Evolutionary conservation across 495 filamentous ascomycete species (phyloP).

Genomic region (Lepraria neglecta): DNA sequence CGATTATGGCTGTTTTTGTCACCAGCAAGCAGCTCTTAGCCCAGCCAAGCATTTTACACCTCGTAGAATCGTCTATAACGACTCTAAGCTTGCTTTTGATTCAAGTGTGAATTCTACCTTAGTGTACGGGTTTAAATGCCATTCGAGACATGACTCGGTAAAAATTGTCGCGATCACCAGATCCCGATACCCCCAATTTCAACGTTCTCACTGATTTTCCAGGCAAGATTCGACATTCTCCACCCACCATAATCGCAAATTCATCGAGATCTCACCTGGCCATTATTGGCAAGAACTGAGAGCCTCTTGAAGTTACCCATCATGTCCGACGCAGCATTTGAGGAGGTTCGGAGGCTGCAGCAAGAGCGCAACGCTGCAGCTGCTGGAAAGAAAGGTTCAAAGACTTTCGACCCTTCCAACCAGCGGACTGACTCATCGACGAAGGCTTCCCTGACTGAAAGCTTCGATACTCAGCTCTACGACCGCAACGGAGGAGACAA

Average conservation of each 20-base stretch:
- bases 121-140: too few species aligned
- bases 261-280: background rate
- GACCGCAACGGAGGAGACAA: slow-evolving; percentile 72
- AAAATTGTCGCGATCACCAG: too few species aligned
- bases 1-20: too few species aligned
- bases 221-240: background rate
- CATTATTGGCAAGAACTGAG: background rate
- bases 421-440: slow-evolving; percentile 86
- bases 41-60: too few species aligned
- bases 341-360: slow-evolving; percentile 74
- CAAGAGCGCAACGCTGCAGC: slow-evolving; percentile 86
- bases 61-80: too few species aligned
- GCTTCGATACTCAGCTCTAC: slow-evolving; percentile 90
- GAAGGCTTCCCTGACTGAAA: slow-evolving; percentile 92
- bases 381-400: slow-evolving; percentile 76
- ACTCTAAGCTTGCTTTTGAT: too few species aligned
- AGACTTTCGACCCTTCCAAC: slow-evolving; percentile 75
- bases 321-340: slow-evolving; percentile 60
- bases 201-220: background rate
- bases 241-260: background rate
- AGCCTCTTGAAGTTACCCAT: background rate
- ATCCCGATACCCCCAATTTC: too few species aligned
- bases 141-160: too few species aligned
- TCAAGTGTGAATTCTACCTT: too few species aligned
- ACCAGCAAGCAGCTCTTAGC: too few species aligned